Evolutionary conservation across 352 stramenopile genomes (phyloP).

Genomic region (Elongisporangium anandrum): DNA sequence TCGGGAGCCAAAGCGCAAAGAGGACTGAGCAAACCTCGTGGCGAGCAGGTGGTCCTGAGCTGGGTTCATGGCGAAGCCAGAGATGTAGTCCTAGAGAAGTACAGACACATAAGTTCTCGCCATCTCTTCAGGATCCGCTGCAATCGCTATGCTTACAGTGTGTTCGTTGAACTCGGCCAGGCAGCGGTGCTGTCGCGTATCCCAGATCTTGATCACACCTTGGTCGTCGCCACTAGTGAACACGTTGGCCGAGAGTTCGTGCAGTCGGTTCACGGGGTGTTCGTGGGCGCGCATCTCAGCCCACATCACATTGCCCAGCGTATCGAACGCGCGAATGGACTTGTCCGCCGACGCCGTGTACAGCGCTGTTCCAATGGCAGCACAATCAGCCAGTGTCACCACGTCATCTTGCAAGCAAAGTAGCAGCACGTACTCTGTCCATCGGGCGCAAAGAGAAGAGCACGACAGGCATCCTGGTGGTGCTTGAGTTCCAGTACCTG

Average conservation of each 20-base stretch:
- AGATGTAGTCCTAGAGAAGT: slow-evolving; percentile 88
- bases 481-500: slow-evolving; percentile 73
- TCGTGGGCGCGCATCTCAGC: slow-evolving; percentile 78
- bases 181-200: slow-evolving; percentile 78
- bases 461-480: slow-evolving; percentile 65
- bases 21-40: slow-evolving; percentile 37
- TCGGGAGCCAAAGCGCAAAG: neutral
- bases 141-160: slow-evolving; percentile 31
- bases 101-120: neutral
- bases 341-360: slow-evolving; percentile 76
- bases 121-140: neutral
- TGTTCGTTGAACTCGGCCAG: slow-evolving; percentile 92
- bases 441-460: slow-evolving; percentile 68
- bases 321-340: slow-evolving; percentile 82
- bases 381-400: slow-evolving; percentile 5
- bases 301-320: slow-evolving; percentile 70
- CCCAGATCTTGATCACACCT: slow-evolving; percentile 85
- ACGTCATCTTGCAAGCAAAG: neutral
- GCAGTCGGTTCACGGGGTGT: slow-evolving; percentile 71
- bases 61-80: slow-evolving; percentile 83
- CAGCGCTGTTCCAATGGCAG: slow-evolving; percentile 33
- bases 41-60: slow-evolving; percentile 85
- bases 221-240: slow-evolving; percentile 80
- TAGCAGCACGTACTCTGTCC: slow-evolving; percentile 51
- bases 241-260: slow-evolving; percentile 64